phyloP scores from a whole-genome alignment of 345 rosid species.

The Acer saccharum region DNA sequence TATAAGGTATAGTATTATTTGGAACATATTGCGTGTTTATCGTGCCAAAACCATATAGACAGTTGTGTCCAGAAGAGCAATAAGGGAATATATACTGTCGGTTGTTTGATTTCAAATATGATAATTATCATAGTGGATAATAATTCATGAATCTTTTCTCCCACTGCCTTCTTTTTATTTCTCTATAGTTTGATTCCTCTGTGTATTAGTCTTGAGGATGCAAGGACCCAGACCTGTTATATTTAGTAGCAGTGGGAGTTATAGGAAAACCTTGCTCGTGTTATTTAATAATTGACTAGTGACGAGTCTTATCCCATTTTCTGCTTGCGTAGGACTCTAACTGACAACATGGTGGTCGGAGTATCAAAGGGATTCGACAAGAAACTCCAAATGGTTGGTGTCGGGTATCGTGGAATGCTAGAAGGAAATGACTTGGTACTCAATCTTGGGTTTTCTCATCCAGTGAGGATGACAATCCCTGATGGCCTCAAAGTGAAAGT shows the following conservation, averaged over 20 bases:
- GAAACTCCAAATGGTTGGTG: conserved; percentile 82
- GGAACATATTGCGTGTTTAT: too few relatives aligned
- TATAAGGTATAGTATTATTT: neutral
- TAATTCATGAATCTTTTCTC: neutral
- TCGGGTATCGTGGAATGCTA: conserved; percentile 79
- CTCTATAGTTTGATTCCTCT: neutral
- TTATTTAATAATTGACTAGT: conserved; percentile 1
- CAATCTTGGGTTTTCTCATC: conserved; percentile 93
- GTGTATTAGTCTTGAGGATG: neutral
- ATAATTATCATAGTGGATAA: neutral
- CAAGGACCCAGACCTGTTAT: neutral
- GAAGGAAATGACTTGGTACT: conserved; percentile 85
- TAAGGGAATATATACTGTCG: neutral
- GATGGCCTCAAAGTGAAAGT: conserved; percentile 71
- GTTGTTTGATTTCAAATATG: neutral
- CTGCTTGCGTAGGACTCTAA: conserved; percentile 63
- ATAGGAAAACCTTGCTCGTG: neutral
- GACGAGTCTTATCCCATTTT: neutral
- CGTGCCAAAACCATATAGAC: too few relatives aligned
- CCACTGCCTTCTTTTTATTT: neutral
- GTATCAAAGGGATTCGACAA: conserved; percentile 98
- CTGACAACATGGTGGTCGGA: conserved; percentile 94
- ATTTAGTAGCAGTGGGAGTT: neutral
- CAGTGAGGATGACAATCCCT: conserved; percentile 85
- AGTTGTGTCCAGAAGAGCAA: too few relatives aligned